Conservation (phyloP, 1,284 basidiomycete genomes). For the Agaricales sp. region DNA sequence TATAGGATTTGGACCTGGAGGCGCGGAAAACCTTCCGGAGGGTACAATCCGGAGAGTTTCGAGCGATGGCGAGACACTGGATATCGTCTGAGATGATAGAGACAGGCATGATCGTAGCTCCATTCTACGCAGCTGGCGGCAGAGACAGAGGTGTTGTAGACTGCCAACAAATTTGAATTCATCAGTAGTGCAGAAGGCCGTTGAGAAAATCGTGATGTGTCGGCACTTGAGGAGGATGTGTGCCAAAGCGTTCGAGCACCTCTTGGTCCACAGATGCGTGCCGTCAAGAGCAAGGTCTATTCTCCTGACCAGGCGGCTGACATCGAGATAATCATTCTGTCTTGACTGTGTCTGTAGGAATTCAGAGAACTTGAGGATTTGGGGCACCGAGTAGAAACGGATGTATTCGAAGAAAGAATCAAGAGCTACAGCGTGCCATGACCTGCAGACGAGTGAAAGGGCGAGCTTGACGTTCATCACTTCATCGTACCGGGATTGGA, state of each 20-base stretch:
- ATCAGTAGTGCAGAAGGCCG: slow-evolving; percentile 16
- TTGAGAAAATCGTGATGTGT: slow-evolving; percentile 22
- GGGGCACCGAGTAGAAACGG: slow-evolving; percentile 19
- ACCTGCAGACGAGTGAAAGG: slow-evolving; percentile 19
- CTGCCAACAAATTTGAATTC: neutral
- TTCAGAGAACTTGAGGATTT: slow-evolving; percentile 16
- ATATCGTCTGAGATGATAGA: neutral
- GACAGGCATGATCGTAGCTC: neutral
- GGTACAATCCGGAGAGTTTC: neutral
- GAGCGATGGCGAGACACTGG: neutral
- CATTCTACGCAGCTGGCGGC: neutral
- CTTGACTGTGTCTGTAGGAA: slow-evolving; percentile 8
- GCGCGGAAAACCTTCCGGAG: neutral
- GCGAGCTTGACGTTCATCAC: slow-evolving; percentile 20
- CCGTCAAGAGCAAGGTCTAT: slow-evolving; percentile 22
- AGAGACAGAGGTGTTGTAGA: neutral
- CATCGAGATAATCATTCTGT: neutral
- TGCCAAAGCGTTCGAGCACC: slow-evolving; percentile 16
- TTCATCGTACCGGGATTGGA: slow-evolving; percentile 17
- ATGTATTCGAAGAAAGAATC: slow-evolving; percentile 21
- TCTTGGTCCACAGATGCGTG: slow-evolving; percentile 17
- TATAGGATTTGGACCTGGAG: neutral
- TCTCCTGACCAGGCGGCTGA: slow-evolving; percentile 15
- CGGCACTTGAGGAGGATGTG: slow-evolving; percentile 18
- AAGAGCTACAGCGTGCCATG: slow-evolving; percentile 17